phyloP scores from a whole-genome alignment of 176 grass and related monocot genomes.

The Chloris gayana region DNA sequence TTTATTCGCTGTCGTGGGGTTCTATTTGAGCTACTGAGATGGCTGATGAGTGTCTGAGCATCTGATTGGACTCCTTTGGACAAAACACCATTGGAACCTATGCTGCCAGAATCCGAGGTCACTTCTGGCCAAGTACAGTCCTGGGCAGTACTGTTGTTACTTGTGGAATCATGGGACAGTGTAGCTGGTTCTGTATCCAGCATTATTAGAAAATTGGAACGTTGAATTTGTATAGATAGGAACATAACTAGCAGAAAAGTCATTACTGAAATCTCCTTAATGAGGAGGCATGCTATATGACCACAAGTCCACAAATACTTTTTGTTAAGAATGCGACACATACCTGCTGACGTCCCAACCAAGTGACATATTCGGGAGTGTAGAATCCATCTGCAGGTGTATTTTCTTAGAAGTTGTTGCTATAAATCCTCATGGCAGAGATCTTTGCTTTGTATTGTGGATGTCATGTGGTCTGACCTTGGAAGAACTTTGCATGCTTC shows the following conservation, averaged over 20 bases:
- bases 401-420: background rate
- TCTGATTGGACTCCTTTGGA: conserved; percentile 47
- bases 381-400: background rate
- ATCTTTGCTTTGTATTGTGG: background rate
- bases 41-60: conserved; percentile 17
- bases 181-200: conserved; percentile 5
- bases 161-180: conserved; percentile 23
- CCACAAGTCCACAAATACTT: background rate
- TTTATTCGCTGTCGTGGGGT: conserved; percentile 25
- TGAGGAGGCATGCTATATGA: background rate
- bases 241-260: conserved; percentile 18
- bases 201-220: conserved; percentile 24
- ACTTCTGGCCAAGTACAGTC: conserved; percentile 33
- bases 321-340: background rate
- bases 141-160: conserved; percentile 29
- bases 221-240: background rate
- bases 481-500: background rate
- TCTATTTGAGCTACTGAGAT: conserved; percentile 22
- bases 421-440: background rate
- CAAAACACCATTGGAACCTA: conserved; percentile 41
- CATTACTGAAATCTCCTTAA: background rate
- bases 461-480: background rate
- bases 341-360: background rate
- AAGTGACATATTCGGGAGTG: conserved; percentile 14
- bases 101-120: conserved; percentile 43